Base-by-base conservation (phyloP, 192 early-diverging fungal species). In the Coemansia sp. region DNA sequence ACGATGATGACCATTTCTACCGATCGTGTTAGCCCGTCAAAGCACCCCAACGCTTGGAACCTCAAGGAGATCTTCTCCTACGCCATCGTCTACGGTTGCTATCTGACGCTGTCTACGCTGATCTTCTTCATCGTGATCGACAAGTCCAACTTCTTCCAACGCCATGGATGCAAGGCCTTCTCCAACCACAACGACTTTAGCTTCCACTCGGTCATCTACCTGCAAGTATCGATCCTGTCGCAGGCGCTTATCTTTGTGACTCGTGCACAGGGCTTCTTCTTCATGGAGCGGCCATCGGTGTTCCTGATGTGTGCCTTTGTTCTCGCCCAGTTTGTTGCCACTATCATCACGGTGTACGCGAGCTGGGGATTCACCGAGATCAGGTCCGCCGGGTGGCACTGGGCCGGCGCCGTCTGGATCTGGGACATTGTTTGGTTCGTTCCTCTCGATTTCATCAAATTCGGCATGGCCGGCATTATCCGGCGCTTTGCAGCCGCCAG, bases 1-100 rank as follows among this genome's bases (percentile, higher is more conserved):
- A 93, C 95, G 45, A 95, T 93, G 69, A 87, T 96, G 86, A 93
- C 92, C 68, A 96, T 96, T 68, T 92, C 94, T 60, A 90, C 89
- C 63, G 94, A 96, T 76, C 88, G 88, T 61, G 93, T 93, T 47
- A 84, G 83, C 46, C 91, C 93, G 61, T 94, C 93, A 22, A 85
- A 87, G 72, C 74, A 84, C 65, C 94, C 94, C 46, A 90, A 94
- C 85, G 86, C 93, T 72, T 97, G 95, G 95, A 89, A 93, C 66
- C 82, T 97, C 56, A 84, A 86, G 56, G 92, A 97, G 84, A 92
- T 97, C 73, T 86, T 95, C 76, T 82, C 88, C 26, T 91, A 93
- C 66, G 92, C 93, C 40, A 91, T 96, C 64, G 87, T 92, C 64
- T 92, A 94, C 68, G 93, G 93, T 74, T 66, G 92, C 74, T 93